These are phyloP conservation scores for Mycosphaerella sp. DNA, from an alignment of 2,329 filamentous ascomycete species.

Conservation along the genomic window DNA sequence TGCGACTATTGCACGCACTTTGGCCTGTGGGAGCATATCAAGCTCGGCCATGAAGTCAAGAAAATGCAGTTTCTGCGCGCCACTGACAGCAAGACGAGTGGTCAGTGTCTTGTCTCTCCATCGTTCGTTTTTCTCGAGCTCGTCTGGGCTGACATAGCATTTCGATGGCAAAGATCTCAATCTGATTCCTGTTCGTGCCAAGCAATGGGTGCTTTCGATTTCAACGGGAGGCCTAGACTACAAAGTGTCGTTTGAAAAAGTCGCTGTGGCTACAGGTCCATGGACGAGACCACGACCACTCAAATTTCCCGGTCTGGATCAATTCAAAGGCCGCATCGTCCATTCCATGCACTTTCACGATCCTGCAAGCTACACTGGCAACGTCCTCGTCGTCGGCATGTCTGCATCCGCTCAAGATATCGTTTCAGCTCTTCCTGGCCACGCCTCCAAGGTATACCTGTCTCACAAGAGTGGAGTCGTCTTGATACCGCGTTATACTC, in stretches of 20 bases:
- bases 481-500: slow-evolving; percentile 2
- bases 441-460: slow-evolving; percentile 4
- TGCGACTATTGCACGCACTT: slow-evolving; percentile 31
- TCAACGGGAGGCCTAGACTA: slow-evolving; percentile 23
- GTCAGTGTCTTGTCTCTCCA: background rate
- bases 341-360: slow-evolving; percentile 30
- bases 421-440: slow-evolving; percentile 6
- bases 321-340: slow-evolving; percentile 37
- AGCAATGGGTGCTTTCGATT: slow-evolving; percentile 34
- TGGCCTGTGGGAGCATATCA: slow-evolving; percentile 33
- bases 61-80: background rate
- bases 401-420: slow-evolving; percentile 38
- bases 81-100: background rate
- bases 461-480: slow-evolving; percentile 4
- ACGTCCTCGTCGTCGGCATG: slow-evolving; percentile 42
- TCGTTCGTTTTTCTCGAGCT: too few species aligned
- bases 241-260: slow-evolving; percentile 33
- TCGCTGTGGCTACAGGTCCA: slow-evolving; percentile 32
- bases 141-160: background rate
- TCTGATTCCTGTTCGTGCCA: slow-evolving; percentile 27
- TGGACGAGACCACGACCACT: slow-evolving; percentile 36
- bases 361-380: slow-evolving; percentile 35
- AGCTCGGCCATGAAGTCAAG: slow-evolving; percentile 25
- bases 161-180: slow-evolving; percentile 25
- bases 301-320: slow-evolving; percentile 32